phyloP scores from a whole-genome alignment of 768 basidiomycete genomes.

The Mycena floridula region DNA sequence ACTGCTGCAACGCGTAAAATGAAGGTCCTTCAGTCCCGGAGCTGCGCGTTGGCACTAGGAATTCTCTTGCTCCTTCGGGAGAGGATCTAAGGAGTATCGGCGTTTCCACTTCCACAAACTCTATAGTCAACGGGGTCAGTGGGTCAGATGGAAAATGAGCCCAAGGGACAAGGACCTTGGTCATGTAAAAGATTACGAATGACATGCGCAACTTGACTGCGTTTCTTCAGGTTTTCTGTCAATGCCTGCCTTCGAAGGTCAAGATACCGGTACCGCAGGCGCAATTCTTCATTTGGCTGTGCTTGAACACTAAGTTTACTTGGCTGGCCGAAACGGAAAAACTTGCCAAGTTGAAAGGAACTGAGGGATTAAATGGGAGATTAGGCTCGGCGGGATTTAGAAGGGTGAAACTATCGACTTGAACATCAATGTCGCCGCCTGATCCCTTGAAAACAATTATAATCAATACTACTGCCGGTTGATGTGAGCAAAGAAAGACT shows the following conservation, averaged over 20 bases:
- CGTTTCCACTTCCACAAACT: constrained; percentile 90
- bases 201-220: constrained; percentile 77
- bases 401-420: constrained; percentile 60
- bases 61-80: constrained; percentile 93
- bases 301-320: constrained; percentile 1
- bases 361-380: constrained; percentile 85
- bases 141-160: constrained; percentile 8
- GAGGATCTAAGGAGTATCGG: constrained; percentile 87
- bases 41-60: constrained; percentile 77
- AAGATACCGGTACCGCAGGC: constrained; percentile 81
- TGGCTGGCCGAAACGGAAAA: constrained; percentile 8
- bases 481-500: constrained; percentile 20
- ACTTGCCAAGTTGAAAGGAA: constrained; percentile 68
- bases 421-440: constrained; percentile 78
- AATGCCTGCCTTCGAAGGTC: constrained; percentile 77
- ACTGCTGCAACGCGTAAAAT: constrained; percentile 91
- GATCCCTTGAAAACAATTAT: constrained; percentile 33
- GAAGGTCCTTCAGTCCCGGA: constrained; percentile 17
- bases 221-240: constrained; percentile 72
- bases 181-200: constrained; percentile 69
- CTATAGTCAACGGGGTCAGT: constrained; percentile 31
- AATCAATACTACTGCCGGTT: constrained; percentile 5
- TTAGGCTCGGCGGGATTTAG: constrained; percentile 70
- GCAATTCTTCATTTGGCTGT: constrained; percentile 81
- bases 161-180: constrained; percentile 36